These are phyloP conservation scores for Dorcoceras hygrometricum DNA, from an alignment of 257 asterid species.

Conservation along the genomic window DNA sequence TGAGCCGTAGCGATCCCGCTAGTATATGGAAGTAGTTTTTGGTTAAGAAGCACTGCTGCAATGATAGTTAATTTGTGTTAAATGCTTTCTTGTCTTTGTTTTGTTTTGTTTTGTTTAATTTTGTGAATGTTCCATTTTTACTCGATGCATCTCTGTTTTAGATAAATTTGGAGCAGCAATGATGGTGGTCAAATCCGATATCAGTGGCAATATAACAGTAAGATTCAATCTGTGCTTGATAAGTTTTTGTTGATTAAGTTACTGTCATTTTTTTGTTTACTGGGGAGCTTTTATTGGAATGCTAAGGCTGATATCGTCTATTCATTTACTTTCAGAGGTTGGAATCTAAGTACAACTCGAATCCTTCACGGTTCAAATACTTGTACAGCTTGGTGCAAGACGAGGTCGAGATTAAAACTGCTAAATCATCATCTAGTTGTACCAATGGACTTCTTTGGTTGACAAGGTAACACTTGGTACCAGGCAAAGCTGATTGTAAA, in stretches of 20 bases:
- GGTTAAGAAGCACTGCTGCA: too few species aligned
- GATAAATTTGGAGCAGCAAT: slow-evolving; percentile 87
- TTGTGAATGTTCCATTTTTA: too few species aligned
- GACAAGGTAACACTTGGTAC: slow-evolving; percentile 55
- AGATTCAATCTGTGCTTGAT: slow-evolving; percentile 23
- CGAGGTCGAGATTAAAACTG: slow-evolving; percentile 75
- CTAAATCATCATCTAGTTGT: slow-evolving; percentile 80
- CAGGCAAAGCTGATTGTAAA: background rate
- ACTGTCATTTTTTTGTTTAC: background rate
- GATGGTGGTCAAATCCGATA: slow-evolving; percentile 73
- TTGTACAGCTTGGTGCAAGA: slow-evolving; percentile 76
- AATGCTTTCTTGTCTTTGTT: background rate
- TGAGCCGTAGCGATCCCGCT: too few species aligned
- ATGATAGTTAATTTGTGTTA: too few species aligned
- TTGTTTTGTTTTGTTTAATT: too few species aligned
- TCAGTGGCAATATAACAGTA: slow-evolving; percentile 71
- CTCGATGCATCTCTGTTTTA: slow-evolving; percentile 26
- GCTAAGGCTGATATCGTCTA: background rate
- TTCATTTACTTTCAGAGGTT: slow-evolving; percentile 50
- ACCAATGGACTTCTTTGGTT: slow-evolving; percentile 83
- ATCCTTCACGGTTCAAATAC: slow-evolving; percentile 68
- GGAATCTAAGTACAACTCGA: slow-evolving; percentile 63
- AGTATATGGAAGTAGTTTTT: too few species aligned
- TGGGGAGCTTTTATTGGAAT: background rate
- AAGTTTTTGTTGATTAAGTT: background rate